These are phyloP conservation scores for Lentinula edodes DNA, from an alignment of 768 basidiomycete species.

Conservation along the genomic window DNA sequence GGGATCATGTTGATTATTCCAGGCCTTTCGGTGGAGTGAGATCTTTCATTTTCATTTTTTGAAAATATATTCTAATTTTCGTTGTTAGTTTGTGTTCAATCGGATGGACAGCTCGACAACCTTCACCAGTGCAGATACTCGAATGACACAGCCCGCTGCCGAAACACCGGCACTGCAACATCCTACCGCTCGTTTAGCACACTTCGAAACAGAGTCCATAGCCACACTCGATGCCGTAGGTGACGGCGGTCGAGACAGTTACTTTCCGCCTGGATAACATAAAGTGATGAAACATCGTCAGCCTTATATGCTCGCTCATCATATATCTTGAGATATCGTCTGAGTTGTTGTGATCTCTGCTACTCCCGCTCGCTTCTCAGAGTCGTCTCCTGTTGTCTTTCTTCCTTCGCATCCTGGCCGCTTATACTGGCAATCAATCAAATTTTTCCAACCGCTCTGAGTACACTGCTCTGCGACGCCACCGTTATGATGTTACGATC, in stretches of 20 bases:
- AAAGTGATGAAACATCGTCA: background rate
- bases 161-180: background rate
- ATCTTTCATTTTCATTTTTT: background rate
- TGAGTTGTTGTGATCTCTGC: background rate
- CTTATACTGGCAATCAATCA: background rate
- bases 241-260: background rate
- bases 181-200: background rate
- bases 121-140: background rate
- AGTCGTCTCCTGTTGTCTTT: too few species aligned
- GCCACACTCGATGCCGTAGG: background rate
- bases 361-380: background rate
- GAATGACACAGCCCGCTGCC: background rate
- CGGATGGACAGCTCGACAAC: constrained; percentile 5
- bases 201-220: background rate
- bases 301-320: background rate
- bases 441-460: background rate
- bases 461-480: background rate
- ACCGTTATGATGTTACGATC: background rate
- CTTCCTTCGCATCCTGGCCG: too few species aligned
- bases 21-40: constrained; percentile 6
- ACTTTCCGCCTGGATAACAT: background rate
- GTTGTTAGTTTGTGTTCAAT: constrained; percentile 1
- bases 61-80: background rate
- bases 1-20: constrained; percentile 6
- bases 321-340: background rate